Evolutionary conservation across 116 monocot species (phyloP), one percentile per base, ranked within the genome.

Genomic region (Phalaenopsis hybrid): DNA sequence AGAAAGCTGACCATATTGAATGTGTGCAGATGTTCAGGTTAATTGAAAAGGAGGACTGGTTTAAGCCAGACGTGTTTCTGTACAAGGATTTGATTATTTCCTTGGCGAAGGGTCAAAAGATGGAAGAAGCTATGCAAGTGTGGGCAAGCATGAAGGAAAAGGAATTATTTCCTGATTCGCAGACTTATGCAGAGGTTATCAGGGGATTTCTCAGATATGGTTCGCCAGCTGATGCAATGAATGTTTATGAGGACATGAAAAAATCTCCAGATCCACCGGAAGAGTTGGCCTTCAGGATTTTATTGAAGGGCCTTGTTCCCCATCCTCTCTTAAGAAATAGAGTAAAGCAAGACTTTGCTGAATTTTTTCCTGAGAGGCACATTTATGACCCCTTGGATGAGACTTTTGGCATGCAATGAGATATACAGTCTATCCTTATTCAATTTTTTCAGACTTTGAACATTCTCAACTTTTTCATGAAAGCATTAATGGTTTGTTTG

Each of bases 141-240:
- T 94, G 94, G 95, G 92, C 87, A 5, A 68, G 78, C 84, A 92
- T 98, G 95, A 86, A 68, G 76, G 86, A 86, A 44, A 91, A 98
- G 21, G 79, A 90, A 15, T 63, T 93, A 50, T 97, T 90, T 86
- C 97, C 97, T 78, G 97, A 94, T 84, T 80, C 89, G 0, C 97
- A 93, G 80, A 98, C 97, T 20, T 98, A 98, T 79, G 92, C 90
- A 16, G 95, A 98, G 85, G 95, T 98, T 49, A 93, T 98, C 59
- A 89, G 97, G 81, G 97, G 97, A 57, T 98, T 98, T 78, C 79
- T 94, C 63, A 84, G 86, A 86, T 92, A 89, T 34, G 94, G 97
- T 10, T 98, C 95, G 4, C 97, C 97, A 0, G 88, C 97, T 18
- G 97, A 98, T 86, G 97, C 95, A n/a, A 98, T 98, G 97, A 98